Evolutionary conservation across 495 filamentous ascomycete genomes (phyloP).

Genomic region (Penicillium odoratum): DNA sequence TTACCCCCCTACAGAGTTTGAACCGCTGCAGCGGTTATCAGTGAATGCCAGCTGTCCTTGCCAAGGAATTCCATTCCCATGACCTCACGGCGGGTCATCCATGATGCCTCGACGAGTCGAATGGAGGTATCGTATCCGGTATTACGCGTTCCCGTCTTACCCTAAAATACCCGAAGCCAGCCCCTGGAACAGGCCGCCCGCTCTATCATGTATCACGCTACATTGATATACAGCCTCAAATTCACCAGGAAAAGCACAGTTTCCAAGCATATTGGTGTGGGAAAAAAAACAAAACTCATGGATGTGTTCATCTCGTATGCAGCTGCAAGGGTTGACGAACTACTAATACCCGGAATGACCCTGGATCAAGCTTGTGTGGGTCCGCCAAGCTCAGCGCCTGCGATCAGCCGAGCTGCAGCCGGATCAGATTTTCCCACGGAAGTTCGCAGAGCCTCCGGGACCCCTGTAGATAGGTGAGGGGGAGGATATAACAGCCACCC

Average conservation of each 20-base stretch:
- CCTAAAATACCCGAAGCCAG: conserved; percentile 25
- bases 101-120: conserved; percentile 26
- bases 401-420: conserved; percentile 27
- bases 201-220: neutral
- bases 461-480: neutral
- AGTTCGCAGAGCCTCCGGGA: conserved; percentile 24
- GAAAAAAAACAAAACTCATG: neutral
- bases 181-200: neutral
- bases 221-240: neutral
- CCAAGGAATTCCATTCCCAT: conserved; percentile 19
- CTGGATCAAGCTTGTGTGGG: conserved; percentile 33
- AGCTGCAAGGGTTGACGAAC: conserved; percentile 11
- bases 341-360: conserved; percentile 17
- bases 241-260: neutral
- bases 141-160: conserved; percentile 10
- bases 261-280: neutral
- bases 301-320: neutral
- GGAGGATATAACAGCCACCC: conserved; percentile 12
- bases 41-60: conserved; percentile 17
- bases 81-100: conserved; percentile 27
- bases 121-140: conserved; percentile 10
- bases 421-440: conserved; percentile 18
- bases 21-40: neutral
- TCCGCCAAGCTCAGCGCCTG: conserved; percentile 28
- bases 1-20: neutral